Percentiles rank a stretch among this genome's conserved stretches.
These are phyloP conservation scores for Mercurialis annua DNA, from an alignment of 345 rosid species.

Conservation along the genomic window DNA sequence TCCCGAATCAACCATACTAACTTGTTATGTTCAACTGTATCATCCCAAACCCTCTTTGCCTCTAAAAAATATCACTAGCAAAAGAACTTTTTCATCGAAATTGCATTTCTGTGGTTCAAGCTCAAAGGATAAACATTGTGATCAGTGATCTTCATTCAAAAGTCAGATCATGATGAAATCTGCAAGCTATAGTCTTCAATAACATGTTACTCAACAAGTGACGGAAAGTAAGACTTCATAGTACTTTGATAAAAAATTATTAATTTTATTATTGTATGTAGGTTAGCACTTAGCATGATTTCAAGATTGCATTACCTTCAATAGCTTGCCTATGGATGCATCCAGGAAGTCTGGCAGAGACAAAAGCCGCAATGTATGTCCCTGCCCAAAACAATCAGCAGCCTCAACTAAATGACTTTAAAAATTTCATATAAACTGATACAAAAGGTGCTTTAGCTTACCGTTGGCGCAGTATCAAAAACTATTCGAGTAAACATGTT, in stretches of 20 bases:
- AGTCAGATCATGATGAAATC: neutral
- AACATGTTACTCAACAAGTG: neutral
- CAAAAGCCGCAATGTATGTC: constrained; percentile 83
- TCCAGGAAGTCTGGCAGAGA: constrained; percentile 95
- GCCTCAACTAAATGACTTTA: constrained; percentile 8
- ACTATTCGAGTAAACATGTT: constrained; percentile 87
- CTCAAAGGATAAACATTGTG: neutral
- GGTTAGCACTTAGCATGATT: neutral
- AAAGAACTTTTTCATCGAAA: neutral
- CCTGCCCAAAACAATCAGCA: constrained; percentile 44
- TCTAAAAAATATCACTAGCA: neutral
- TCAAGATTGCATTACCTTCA: constrained; percentile 51
- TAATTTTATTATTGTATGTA: neutral
- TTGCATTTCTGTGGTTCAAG: neutral
- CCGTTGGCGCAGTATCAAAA: constrained; percentile 98
- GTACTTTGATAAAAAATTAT: neutral
- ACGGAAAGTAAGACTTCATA: neutral
- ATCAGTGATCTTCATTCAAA: no score
- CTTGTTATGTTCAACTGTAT: neutral
- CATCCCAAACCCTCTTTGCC: neutral
- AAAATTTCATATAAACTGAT: neutral
- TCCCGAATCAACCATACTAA: neutral
- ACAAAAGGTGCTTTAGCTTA: constrained; percentile 32
- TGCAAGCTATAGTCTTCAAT: neutral
- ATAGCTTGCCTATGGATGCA: constrained; percentile 93